Evolutionary conservation across 768 basidiomycete genomes (phyloP).

Genomic region (Rhizopogon vinicolor): DNA sequence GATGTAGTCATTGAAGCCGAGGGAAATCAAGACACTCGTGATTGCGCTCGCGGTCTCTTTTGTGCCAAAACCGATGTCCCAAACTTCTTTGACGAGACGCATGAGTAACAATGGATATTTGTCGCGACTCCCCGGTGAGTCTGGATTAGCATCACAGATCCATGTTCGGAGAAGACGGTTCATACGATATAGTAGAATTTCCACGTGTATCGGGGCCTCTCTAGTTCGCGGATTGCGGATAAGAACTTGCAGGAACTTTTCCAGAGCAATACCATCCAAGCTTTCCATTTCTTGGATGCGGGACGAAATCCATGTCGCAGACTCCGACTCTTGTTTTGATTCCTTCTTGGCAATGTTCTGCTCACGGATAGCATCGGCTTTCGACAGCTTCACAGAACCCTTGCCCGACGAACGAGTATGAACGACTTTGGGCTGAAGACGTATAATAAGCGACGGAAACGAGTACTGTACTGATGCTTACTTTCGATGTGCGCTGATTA

Average conservation of each 20-base stretch:
- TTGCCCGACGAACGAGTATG: slow-evolving; percentile 21
- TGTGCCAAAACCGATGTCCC: slow-evolving; percentile 28
- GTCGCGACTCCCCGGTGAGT: slow-evolving; percentile 37
- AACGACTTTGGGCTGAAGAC: slow-evolving; percentile 11
- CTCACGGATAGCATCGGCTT: slow-evolving; percentile 37
- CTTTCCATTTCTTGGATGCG: slow-evolving; percentile 37
- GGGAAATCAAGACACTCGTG: slow-evolving; percentile 32
- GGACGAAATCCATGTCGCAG: slow-evolving; percentile 48
- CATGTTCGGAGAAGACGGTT: slow-evolving; percentile 49
- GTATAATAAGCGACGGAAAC: background rate
- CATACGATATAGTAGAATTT: slow-evolving; percentile 48
- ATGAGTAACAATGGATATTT: slow-evolving; percentile 42
- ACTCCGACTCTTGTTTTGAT: slow-evolving; percentile 33
- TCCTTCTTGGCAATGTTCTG: slow-evolving; percentile 43
- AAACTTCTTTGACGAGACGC: slow-evolving; percentile 42
- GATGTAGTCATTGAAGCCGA: slow-evolving; percentile 45
- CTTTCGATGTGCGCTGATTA: slow-evolving; percentile 9
- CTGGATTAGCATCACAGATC: slow-evolving; percentile 41
- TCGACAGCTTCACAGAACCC: slow-evolving; percentile 22
- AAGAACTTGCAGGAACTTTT: slow-evolving; percentile 33
- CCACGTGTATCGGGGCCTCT: slow-evolving; percentile 41
- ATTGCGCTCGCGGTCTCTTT: slow-evolving; percentile 30
- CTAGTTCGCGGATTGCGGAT: slow-evolving; percentile 40
- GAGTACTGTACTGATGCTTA: background rate
- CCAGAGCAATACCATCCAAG: slow-evolving; percentile 22